Conservation (phyloP, 208 protist species). For the Acanthamoeba culbertsoni region DNA sequence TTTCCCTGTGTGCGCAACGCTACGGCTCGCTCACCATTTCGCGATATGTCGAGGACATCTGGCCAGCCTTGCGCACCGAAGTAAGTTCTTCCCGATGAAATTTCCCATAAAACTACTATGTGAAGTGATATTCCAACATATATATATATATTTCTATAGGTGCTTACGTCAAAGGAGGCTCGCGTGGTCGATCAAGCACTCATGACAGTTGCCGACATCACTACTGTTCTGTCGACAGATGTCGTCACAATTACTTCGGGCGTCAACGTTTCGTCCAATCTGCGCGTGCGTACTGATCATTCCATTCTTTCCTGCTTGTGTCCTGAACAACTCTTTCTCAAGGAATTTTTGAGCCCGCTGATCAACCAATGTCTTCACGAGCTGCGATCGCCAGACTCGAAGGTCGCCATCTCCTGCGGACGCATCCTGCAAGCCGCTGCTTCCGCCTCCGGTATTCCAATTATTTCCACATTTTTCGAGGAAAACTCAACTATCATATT, state of each 20-base stretch:
- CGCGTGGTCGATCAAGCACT: not conserved
- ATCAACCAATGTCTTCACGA: constrained; percentile 53
- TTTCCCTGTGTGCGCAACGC: not conserved
- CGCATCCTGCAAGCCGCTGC: not conserved
- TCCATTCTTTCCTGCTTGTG: not conserved
- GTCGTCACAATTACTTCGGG: not conserved
- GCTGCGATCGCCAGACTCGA: constrained; percentile 28
- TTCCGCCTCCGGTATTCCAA: not conserved
- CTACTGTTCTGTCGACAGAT: not conserved
- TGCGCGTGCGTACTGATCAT: not conserved
- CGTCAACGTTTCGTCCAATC: not conserved
- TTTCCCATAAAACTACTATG: too few relatives aligned
- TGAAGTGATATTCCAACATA: too few relatives aligned
- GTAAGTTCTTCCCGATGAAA: too few relatives aligned
- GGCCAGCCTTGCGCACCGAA: constrained; percentile 4
- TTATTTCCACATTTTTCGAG: too few relatives aligned
- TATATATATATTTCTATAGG: not conserved
- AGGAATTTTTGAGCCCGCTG: not conserved
- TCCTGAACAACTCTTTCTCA: not conserved
- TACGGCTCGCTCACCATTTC: not conserved
- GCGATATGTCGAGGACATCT: constrained; percentile 30
- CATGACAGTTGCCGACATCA: not conserved
- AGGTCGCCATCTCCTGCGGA: constrained; percentile 33
- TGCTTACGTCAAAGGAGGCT: constrained; percentile 10
- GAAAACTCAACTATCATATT: too few relatives aligned